These are phyloP conservation scores for Zychaea mexicana DNA, from an alignment of 371 early-diverging fungal species.

Conservation along the genomic window DNA sequence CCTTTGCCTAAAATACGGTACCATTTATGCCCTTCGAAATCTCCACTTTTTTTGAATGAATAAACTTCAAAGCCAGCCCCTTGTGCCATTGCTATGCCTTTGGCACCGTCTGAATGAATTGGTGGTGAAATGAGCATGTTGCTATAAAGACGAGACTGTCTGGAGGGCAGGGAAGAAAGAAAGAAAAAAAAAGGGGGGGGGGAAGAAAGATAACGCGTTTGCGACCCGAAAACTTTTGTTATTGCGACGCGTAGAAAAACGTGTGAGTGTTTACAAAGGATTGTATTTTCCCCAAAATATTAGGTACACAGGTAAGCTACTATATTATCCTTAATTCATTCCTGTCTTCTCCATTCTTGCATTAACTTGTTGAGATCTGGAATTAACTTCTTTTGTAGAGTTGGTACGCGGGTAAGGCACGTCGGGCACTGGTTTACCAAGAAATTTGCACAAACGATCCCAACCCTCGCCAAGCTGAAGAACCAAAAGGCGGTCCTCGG, in stretches of 20 bases:
- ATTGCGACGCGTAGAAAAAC: too few species aligned
- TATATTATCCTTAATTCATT: background rate
- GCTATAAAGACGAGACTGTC: background rate
- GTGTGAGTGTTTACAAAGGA: too few species aligned
- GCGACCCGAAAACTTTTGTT: too few species aligned
- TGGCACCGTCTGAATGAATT: background rate
- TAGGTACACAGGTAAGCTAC: too few species aligned
- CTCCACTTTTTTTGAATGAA: background rate
- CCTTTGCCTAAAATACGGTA: background rate
- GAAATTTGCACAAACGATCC: conserved; percentile 17
- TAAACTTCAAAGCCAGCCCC: background rate
- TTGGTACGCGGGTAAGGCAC: conserved; percentile 17
- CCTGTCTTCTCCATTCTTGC: background rate
- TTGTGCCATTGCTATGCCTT: background rate
- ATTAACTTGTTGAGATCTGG: background rate
- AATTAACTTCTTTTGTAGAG: background rate
- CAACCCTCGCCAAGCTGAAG: conserved; percentile 34
- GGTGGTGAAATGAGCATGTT: background rate
- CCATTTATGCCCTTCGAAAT: background rate
- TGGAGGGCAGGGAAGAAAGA: too few species aligned
- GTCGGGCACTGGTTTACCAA: conserved; percentile 13
- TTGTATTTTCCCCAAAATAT: too few species aligned
- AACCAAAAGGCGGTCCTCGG: conserved; percentile 23
- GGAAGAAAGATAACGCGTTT: too few species aligned
- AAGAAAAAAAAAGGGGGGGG: too few species aligned